Evolutionary conservation across 306 rosid species (phyloP), one percentile per base, ranked within the genome.

Genomic region (Purshia tridentata): DNA sequence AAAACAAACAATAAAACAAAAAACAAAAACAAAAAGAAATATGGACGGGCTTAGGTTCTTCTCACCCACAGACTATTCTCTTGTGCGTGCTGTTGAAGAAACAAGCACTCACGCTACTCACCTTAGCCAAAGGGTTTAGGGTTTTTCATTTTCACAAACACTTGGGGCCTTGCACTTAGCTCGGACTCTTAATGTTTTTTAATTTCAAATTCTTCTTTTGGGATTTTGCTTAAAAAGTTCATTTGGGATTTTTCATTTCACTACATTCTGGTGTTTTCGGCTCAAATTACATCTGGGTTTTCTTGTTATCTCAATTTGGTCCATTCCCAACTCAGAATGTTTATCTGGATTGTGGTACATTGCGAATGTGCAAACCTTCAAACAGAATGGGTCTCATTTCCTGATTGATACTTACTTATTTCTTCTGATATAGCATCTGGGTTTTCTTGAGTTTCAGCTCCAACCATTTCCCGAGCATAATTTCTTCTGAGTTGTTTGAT

Each of bases 401-500:
- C 40, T 15, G 48, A 15, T 9, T 19, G 37, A 54, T 3, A 8
- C 59, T 13, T 4, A 18, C 59, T 54, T 13, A 19, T 19, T 54
- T 19, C 35, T 18, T 54, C 35, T 54, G 11, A 19, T 8, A 15
- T 41, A 15, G 0, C 72, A 68, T 51, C 60, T 49, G 47, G 59
- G 48, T 50, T 16, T 68, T 50, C 72, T 51, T 68, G 3, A 6
- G 9, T 9, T 49, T 16, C 48, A 68, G 6, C 35, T 35, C 59
- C 11, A 9, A 22, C 45, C 8, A 41, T 12, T 0, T 9, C 35
- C 50, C 3, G 39, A 19, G 18, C 59, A 9, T 8, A 29, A 4
- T 68, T 68, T 39, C 60, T 35, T 68, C 47, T 37, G 59, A 35
- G 72, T 68, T 10, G 9, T 68, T 68, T 49, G 4, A 1, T n/a